Base-by-base conservation (phyloP, 164 flowering plant species). In the Liquidambar formosana region DNA sequence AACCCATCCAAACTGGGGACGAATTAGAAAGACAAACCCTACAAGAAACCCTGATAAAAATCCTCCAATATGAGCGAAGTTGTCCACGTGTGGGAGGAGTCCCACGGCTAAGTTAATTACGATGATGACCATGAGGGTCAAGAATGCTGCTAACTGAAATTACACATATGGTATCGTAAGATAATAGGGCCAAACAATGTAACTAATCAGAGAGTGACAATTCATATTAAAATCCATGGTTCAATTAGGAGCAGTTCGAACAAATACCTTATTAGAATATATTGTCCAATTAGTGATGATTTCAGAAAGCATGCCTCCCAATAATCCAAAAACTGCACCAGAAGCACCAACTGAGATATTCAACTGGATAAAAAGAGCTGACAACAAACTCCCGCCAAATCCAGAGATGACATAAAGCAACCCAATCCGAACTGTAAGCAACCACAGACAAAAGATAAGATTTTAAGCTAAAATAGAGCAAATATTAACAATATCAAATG, bases 31-130 rank as follows among this genome's bases (percentile, higher is more conserved):
- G 67, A 95, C 90, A 73, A 95, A 95, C 18, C 99, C 99, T 11
- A 95, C 88, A 70, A 95, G 85, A 73, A 93, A 90, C 38, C 98
- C 99, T 8, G 99, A 76, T 64, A 82, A 5, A 71, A 95, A 93
- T 58, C 98, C 99, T 80, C 99, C 98, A 60, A 95, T 84, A 73
- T 95, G 99, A 68, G 99, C 98, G 74, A 90, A 96, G 74, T 87
- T 93, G 87, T 93, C 97, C 49, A 93, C 94, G 27, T 86, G 91
- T 16, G 98, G 98, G 66, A 96, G 93, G 57, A 91, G 78, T 64
- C 98, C 99, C 47, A 96, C 84, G 0, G 91, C 98, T 65, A 95
- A 70, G 67, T 95, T 95, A 63, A 90, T 73, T 16, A 62, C 89
- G 38, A 90, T 79, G 72, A 93, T 85, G 61, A 88, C 13, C 66